Base-by-base conservation (phyloP, 2,329 filamentous ascomycete species). In the Penicillium paneum region DNA sequence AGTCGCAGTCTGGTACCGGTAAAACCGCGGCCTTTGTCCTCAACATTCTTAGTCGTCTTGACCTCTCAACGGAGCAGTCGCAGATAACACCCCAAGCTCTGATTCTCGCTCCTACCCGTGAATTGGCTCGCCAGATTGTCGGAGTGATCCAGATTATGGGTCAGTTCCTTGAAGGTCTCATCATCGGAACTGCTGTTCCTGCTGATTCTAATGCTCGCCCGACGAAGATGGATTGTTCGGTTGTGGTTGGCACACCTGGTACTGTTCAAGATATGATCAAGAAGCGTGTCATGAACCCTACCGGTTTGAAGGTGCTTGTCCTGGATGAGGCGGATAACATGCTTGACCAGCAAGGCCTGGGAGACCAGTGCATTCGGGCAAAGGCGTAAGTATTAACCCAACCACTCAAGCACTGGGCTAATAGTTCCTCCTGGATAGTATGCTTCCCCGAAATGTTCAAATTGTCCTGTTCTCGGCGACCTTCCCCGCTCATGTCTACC, bases 261-360 rank as follows among this genome's bases (percentile, higher is more conserved):
- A 97, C 93, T 0, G 90, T 94, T 45, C 87, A 89, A 79, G 94
- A 97, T 68, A 81, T 94, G 65, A 87, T 97, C 66, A 87, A 87
- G 67, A 85, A 87, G 65, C 83, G 85, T 62, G 83, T 89, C 67
- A 82, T 99, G 60, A 84, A 96, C 64, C 75, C 85, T 0, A 83
- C 81, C 17, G 76, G 85, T 54, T 79, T 99, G 63, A 90, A 86
- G 72, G 83, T 96, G 8, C 82, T 99, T 57, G 93, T 97, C 52
- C 82, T 99, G 49, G 94, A 99, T 68, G 94, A 99, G 78, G 94
- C 94, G 54, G 94, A 99, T 77, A 97, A 97, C 77, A 99, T 99
- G 94, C 79, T 99, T 56, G 94, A 97, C 69, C 88, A 93, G 74
- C 91, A 96, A 75, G 93, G 94, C 48, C 81, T 99, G 52, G 94